These are phyloP conservation scores for Leccinum broughii DNA, from an alignment of 768 basidiomycete genomes.

Conservation along the genomic window DNA sequence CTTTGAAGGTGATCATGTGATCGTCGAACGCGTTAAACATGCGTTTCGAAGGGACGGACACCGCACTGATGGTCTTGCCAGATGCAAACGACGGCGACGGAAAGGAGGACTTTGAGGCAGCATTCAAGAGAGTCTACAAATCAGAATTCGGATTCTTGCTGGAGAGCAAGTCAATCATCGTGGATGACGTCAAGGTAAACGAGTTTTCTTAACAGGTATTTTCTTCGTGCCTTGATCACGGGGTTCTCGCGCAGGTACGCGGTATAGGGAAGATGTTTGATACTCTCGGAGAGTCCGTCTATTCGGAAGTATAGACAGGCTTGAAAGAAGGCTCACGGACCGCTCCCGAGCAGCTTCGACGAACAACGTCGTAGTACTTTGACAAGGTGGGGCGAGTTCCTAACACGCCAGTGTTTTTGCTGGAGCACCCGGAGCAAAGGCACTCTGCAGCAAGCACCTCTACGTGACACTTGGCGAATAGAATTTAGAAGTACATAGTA, in stretches of 20 bases:
- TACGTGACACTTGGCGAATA: constrained; percentile 45
- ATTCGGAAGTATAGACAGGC: constrained; percentile 60
- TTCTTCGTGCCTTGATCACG: neutral
- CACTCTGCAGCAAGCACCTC: constrained; percentile 69
- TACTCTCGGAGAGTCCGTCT: constrained; percentile 75
- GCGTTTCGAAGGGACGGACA: constrained; percentile 94
- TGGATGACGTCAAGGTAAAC: constrained; percentile 88
- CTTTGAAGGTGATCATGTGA: constrained; percentile 70
- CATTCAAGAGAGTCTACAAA: constrained; percentile 80
- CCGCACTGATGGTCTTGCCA: constrained; percentile 84
- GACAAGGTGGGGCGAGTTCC: constrained; percentile 73
- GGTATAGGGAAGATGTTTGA: constrained; percentile 92
- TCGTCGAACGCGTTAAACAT: constrained; percentile 82
- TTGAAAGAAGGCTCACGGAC: constrained; percentile 43
- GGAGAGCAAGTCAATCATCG: constrained; percentile 78
- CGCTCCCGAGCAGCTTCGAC: constrained; percentile 48
- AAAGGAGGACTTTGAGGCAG: constrained; percentile 71
- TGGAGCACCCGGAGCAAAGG: constrained; percentile 69
- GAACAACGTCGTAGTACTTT: constrained; percentile 70
- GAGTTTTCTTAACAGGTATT: neutral
- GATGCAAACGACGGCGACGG: constrained; percentile 49
- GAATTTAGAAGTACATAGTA: neutral
- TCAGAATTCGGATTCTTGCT: constrained; percentile 90
- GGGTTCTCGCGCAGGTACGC: constrained; percentile 53
- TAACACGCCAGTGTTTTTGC: constrained; percentile 77